Evolutionary conservation across 2,329 filamentous ascomycete species (phyloP).

Genomic region (Ambrosiella xylebori): DNA sequence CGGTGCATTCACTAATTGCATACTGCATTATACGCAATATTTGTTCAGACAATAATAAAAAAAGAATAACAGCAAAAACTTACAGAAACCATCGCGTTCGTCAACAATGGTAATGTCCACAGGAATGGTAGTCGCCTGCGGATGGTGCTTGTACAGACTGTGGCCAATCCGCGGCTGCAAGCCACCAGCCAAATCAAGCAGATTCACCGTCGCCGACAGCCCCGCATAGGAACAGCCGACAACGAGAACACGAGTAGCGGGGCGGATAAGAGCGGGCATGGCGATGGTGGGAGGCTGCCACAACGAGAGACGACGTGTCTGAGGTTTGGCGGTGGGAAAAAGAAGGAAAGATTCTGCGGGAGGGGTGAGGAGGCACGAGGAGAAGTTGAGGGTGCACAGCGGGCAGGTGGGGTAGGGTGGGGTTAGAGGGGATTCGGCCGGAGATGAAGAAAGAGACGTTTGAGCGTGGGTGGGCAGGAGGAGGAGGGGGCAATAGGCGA

Average conservation of each 20-base stretch:
- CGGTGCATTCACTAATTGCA: no score
- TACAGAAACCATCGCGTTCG: slow-evolving; percentile 71
- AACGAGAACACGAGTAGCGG: slow-evolving; percentile 37
- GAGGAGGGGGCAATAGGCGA: neutral
- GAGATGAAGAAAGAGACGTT: neutral
- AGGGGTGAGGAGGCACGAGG: neutral
- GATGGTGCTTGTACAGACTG: slow-evolving; percentile 23
- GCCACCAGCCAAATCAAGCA: slow-evolving; percentile 47
- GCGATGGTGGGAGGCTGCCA: neutral
- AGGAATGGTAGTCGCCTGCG: slow-evolving; percentile 30
- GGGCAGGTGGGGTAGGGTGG: neutral
- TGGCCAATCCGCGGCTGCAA: slow-evolving; percentile 29
- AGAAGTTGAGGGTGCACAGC: neutral
- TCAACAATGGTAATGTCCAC: slow-evolving; percentile 59
- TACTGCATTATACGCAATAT: no score
- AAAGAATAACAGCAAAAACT: slow-evolving; percentile 18
- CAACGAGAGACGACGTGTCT: neutral
- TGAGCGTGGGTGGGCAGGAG: neutral
- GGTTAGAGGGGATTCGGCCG: neutral
- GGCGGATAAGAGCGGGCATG: slow-evolving; percentile 21
- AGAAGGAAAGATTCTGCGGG: neutral
- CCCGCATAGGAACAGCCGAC: slow-evolving; percentile 60
- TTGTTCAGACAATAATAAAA: neutral
- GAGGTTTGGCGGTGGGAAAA: neutral
- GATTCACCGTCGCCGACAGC: slow-evolving; percentile 46